Conservation (phyloP, 2,329 filamentous ascomycete species). For the Herpotrichia juniperi region DNA sequence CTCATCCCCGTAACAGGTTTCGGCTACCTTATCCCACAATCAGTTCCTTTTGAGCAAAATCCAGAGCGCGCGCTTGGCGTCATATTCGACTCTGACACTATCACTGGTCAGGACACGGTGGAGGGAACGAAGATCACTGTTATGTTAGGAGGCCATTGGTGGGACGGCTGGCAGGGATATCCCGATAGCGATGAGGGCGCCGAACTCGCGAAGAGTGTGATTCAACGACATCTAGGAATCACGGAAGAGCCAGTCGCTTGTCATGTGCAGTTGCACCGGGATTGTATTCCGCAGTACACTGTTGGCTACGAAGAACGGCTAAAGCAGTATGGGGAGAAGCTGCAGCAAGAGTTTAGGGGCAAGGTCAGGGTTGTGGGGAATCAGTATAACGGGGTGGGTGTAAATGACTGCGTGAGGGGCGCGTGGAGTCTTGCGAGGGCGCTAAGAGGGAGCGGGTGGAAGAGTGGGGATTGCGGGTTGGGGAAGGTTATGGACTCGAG, state of each 20-base stretch:
- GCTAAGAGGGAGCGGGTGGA: slow-evolving; percentile 36
- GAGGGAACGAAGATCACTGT: slow-evolving; percentile 86
- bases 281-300: slow-evolving; percentile 90
- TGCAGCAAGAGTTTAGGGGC: slow-evolving; percentile 65
- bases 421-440: slow-evolving; percentile 60
- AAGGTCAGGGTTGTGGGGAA: slow-evolving; percentile 66
- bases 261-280: slow-evolving; percentile 64
- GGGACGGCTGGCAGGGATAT: slow-evolving; percentile 68
- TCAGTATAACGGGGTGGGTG: slow-evolving; percentile 55
- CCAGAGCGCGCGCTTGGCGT: slow-evolving; percentile 86
- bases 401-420: slow-evolving; percentile 60
- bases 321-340: slow-evolving; percentile 57
- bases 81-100: slow-evolving; percentile 81
- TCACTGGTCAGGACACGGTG: slow-evolving; percentile 61
- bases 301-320: slow-evolving; percentile 76
- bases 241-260: slow-evolving; percentile 65
- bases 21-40: slow-evolving; percentile 87
- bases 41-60: slow-evolving; percentile 72
- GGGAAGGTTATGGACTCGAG: slow-evolving; percentile 17
- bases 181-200: slow-evolving; percentile 72
- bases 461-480: slow-evolving; percentile 32
- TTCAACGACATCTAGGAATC: slow-evolving; percentile 78
- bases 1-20: slow-evolving; percentile 75
- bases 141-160: slow-evolving; percentile 94
- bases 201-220: slow-evolving; percentile 70